Percentiles rank a stretch among this genome's conserved stretches.
Evolutionary conservation across 2,329 filamentous ascomycete genomes (phyloP).

Genomic region (Fonsecaea monophora): DNA sequence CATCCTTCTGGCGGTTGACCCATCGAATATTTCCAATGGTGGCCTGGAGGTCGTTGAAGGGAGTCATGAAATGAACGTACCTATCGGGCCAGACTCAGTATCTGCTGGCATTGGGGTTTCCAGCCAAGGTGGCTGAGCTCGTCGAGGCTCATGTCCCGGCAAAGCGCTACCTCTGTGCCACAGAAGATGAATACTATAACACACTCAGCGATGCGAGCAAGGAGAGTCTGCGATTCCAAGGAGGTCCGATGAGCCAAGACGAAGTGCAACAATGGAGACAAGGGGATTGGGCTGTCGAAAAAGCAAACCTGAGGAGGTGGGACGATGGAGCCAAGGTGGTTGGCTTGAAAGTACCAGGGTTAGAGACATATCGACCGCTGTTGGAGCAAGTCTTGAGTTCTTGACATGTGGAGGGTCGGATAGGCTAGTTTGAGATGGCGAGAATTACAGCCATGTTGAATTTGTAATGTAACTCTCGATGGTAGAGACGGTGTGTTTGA

Average conservation of each 20-base stretch:
- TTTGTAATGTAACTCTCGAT: neutral
- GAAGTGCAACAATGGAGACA: conserved; percentile 37
- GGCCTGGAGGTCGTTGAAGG: conserved; percentile 52
- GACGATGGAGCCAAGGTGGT: conserved; percentile 43
- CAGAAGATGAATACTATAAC: conserved; percentile 41
- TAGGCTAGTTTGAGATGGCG: neutral
- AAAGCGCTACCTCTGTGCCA: conserved; percentile 44
- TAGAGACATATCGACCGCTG: conserved; percentile 16
- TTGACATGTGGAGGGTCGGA: neutral
- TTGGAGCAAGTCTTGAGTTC: conserved; percentile 11
- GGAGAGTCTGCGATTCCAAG: conserved; percentile 39
- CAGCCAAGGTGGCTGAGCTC: conserved; percentile 41
- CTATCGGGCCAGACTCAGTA: conserved; percentile 45
- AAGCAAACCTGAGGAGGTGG: conserved; percentile 41
- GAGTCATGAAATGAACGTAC: conserved; percentile 48
- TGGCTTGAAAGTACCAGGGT: conserved; percentile 12
- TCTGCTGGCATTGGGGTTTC: conserved; percentile 42
- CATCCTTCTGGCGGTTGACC: conserved; percentile 50
- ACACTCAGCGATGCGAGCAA: conserved; percentile 43
- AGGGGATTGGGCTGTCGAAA: conserved; percentile 38
- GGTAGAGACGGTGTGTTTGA: neutral
- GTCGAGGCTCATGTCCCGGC: conserved; percentile 45
- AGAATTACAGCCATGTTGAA: neutral
- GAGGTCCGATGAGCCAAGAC: conserved; percentile 37
- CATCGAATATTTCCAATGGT: conserved; percentile 47